Evolutionary conservation across 169 alveolate genomes (phyloP).

Genomic region (Cryptosporidium canis): DNA sequence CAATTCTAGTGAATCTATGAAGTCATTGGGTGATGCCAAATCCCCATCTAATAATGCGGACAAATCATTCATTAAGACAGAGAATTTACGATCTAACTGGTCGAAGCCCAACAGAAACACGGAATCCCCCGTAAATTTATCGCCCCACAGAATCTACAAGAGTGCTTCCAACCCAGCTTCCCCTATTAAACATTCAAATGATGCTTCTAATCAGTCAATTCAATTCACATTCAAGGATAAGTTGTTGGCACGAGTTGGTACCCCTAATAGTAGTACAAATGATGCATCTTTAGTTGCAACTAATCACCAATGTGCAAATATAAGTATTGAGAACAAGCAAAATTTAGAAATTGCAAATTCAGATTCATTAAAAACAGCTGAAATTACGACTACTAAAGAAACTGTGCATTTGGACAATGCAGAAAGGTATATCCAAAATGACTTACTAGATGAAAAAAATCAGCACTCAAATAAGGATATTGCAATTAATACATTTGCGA

Average conservation of each 20-base stretch:
- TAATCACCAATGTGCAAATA: not conserved
- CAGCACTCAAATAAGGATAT: not conserved
- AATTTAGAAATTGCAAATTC: not conserved
- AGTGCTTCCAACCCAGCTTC: not conserved
- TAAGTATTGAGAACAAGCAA: not conserved
- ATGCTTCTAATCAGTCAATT: constrained; percentile 11
- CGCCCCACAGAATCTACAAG: not conserved
- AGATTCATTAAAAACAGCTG: not conserved
- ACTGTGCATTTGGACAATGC: not conserved
- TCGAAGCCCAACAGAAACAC: not conserved
- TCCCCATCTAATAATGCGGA: not conserved
- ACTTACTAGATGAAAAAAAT: not conserved
- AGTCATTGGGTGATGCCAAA: not conserved
- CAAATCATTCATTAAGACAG: not conserved
- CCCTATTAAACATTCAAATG: not conserved
- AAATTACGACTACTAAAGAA: not conserved
- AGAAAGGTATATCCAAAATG: not conserved
- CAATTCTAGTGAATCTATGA: not conserved
- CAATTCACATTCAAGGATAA: constrained; percentile 67
- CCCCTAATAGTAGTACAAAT: not conserved
- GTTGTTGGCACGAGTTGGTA: constrained; percentile 54
- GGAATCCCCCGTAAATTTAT: not conserved
- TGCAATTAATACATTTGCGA: not conserved
- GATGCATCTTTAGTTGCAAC: not conserved
- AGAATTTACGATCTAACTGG: not conserved